Percentiles rank a stretch among this genome's conserved stretches.
These are phyloP conservation scores for Spathaspora girioi DNA, from an alignment of 805 yeast genomes.

Conservation along the genomic window DNA sequence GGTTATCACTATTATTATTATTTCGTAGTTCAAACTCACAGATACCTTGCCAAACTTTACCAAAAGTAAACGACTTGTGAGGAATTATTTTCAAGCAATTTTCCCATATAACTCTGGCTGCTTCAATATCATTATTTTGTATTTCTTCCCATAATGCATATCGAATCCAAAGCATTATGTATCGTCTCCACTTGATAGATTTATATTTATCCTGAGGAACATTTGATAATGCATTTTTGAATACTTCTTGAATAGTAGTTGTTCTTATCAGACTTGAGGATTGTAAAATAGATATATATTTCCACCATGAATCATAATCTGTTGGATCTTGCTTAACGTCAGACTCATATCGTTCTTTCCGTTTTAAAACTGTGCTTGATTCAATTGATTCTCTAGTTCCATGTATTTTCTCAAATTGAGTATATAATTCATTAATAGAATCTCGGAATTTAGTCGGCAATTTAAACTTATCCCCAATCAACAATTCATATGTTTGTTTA, in stretches of 20 bases:
- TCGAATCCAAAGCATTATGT: constrained; percentile 66
- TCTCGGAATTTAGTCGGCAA: constrained; percentile 29
- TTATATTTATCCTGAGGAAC: constrained; percentile 34
- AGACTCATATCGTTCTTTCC: constrained; percentile 54
- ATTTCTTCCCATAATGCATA: constrained; percentile 63
- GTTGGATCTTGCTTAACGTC: constrained; percentile 42
- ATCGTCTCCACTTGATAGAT: constrained; percentile 58
- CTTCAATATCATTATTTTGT: constrained; percentile 33
- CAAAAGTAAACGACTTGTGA: constrained; percentile 59
- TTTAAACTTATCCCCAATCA: constrained; percentile 31
- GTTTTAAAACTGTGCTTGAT: constrained; percentile 46
- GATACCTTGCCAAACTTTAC: constrained; percentile 68
- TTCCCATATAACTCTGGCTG: constrained; percentile 51
- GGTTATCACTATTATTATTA: constrained; percentile 16
- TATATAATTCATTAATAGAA: constrained; percentile 33
- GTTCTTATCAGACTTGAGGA: not conserved
- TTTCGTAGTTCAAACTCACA: constrained; percentile 75
- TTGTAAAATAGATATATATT: constrained; percentile 48
- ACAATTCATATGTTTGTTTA: constrained; percentile 50
- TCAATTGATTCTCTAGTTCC: constrained; percentile 58
- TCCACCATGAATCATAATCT: constrained; percentile 85
- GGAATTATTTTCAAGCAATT: constrained; percentile 50
- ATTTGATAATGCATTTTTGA: constrained; percentile 41
- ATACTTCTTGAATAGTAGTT: constrained; percentile 13
- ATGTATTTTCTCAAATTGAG: constrained; percentile 62